Evolutionary conservation across 1,284 basidiomycete genomes (phyloP), one percentile per base, ranked within the genome.

Genomic region (Waitea zeae): DNA sequence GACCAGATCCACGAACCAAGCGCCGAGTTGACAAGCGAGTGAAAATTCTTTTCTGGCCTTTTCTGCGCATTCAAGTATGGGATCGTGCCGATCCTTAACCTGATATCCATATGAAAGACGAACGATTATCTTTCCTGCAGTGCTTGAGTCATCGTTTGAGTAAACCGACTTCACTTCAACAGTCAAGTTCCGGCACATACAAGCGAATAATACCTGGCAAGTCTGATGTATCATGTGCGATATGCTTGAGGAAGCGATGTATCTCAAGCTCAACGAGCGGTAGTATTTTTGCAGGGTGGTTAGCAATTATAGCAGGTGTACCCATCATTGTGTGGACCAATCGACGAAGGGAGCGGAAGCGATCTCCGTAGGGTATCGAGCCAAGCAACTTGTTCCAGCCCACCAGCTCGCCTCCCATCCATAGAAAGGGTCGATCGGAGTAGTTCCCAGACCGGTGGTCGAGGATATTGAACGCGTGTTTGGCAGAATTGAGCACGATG

Each of bases 311-410:
- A 7, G 60, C 49, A 7, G 56, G 58, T 41, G 56, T 68, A 24
- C 76, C 76, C 37, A 78, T 72, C n/a, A 65, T 46, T 31, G 58
- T 61, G 41, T 69, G 66, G 44, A 74, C 65, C 30, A 70, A 53
- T 39, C 63, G 64, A 40, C 75, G 67, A 46, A 65, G 71, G 43
- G 66, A 65, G 33, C 72, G 68, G 49, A 76, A 67, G 28, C 61
- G 62, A 43, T 71, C 65, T 38, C 69, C 69, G 45, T 76, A 77
- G 17, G 62, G 70, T 31, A 67, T 53, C 36, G 78, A 61, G 12
- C 63, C 70, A 19, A 77, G 57, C 0, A 67, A 65, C 38, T 72
- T 58, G 41, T 70, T 69, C 75, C 74, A 79, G 29, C 75, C 75
- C 17, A 73, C 60, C 12, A 78, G 60, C 46, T 79, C 71, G 34